Evolutionary conservation across 805 yeast species (phyloP), one percentile per base, ranked within the genome.

Genomic region (Saccharomyces mikatae): DNA sequence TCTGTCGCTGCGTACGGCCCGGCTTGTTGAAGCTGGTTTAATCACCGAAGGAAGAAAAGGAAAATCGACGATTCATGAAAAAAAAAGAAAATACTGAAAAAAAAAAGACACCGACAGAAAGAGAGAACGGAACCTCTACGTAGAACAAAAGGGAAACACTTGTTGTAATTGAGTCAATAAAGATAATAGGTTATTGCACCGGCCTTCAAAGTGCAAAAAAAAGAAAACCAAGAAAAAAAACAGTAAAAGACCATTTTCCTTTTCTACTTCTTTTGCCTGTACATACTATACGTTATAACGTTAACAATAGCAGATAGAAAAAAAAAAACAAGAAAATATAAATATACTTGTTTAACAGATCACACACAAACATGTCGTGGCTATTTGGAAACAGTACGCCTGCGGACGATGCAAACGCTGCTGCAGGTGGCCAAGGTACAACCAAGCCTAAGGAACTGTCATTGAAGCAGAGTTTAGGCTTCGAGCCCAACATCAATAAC

Each of bases 401-500:
- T 58, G 30, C 53, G 53, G 51, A 46, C 54, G 14, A 54, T 58
- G 46, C 58, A 54, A 46, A 52, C 54, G 47, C 58, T 17, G 44
- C 44, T 4, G 44, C 24, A 9, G 44, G 21, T 11, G 44, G 24
- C 44, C 36, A 55, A 48, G 32, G 50, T 58, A 32, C 48, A n/a
- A 24, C 56, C 22, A 54, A 46, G 17, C 49, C 55, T 31, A 57
- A 57, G 28, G 61, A 57, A 54, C 60, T 64, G 26, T 61, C 63
- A 49, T 50, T 63, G 36, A 59, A 62, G 41, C 48, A 58, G 36
- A 57, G 58, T 44, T 60, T 73, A 13, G 87, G 88, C 24, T 83
- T 85, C 66, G 89, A 86, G 67, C 85, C 89, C 27, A 87, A 83
- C 65, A 86, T 86, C 21, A 76, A 86, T 41, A 75, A 77, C 56